Evolutionary conservation across 805 yeast genomes (phyloP).

Genomic region (Blastobotrys mokoenaii): DNA sequence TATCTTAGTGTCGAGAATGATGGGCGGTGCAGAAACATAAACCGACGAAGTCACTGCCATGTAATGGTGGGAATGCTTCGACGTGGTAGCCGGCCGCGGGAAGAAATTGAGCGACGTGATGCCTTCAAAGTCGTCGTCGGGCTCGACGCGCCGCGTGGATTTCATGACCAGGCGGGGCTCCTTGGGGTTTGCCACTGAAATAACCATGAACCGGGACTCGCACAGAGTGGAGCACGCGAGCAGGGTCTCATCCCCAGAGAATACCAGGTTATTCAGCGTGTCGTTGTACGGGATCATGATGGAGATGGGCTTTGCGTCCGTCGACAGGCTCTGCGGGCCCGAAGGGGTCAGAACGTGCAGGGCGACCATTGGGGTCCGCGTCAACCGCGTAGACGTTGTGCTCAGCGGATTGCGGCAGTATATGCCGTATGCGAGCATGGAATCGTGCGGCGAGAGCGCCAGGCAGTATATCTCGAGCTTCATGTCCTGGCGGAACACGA

Average conservation of each 20-base stretch:
- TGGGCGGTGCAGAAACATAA: constrained; percentile 59
- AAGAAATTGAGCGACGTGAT: constrained; percentile 73
- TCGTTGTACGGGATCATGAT: constrained; percentile 65
- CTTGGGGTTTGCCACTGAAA: constrained; percentile 53
- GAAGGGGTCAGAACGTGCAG: constrained; percentile 32
- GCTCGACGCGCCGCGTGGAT: constrained; percentile 52
- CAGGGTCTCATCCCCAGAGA: constrained; percentile 64
- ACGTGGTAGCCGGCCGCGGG: constrained; percentile 42
- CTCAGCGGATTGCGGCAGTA: constrained; percentile 45
- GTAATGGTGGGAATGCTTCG: constrained; percentile 15
- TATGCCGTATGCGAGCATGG: constrained; percentile 68
- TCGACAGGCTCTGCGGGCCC: not conserved
- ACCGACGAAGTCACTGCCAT: constrained; percentile 39
- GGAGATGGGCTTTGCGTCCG: constrained; percentile 9
- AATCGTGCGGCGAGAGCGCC: constrained; percentile 57
- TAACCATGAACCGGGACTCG: constrained; percentile 72
- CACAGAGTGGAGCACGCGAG: constrained; percentile 67
- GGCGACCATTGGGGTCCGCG: constrained; percentile 48
- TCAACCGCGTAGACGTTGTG: not conserved
- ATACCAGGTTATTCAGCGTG: constrained; percentile 65
- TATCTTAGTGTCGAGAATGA: constrained; percentile 56
- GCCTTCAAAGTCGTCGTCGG: constrained; percentile 76
- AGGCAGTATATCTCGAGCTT: constrained; percentile 74
- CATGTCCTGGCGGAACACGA: constrained; percentile 60
- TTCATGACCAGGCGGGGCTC: constrained; percentile 65